Base-by-base conservation (phyloP, 164 flowering plant species). In the Echeveria elegans region DNA sequence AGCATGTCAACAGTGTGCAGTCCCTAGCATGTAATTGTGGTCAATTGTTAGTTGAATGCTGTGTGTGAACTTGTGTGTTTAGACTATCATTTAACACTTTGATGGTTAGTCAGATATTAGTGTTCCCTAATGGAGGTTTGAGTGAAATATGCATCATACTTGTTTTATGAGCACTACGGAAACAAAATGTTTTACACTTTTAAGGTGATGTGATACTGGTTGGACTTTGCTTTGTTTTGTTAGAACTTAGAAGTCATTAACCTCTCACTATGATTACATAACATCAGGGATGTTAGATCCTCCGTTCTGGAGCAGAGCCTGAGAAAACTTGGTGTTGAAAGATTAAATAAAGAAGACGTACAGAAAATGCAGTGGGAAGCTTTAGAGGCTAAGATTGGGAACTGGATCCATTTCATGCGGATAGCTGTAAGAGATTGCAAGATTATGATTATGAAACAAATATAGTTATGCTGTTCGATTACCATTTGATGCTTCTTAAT, bases 361-460 rank as follows among this genome's bases (percentile, higher is more conserved):
- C 45, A 40, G 45, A 40, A 40, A 40, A 40, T 40, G 45, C 45
- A 40, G 45, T 40, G 45, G 45, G 45, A 40, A 40, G 45, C 45
- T 40, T 74, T 87, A 77, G 92, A 87, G 77, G 82, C 85, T 18
- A 87, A 85, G 73, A 87, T 87, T 72, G 89, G 88, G 70, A 85
- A 83, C 48, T 87, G 92, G 92, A 85, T 87, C 68, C 87, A 87
- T 76, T 87, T 76, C 15, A 40, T 40, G 45, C 45, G 45, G 45
- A 40, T 40, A 12, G 45, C 45, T 40, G 45, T 40, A 40, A 40
- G 45, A 40, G 2, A 40, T 40, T 40, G 45, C 45, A 40, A 40
- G 38, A 40, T 8, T 65, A 4, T 15, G 3, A 30, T n/a, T n/a
- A n/a, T n/a, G n/a, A 65, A 6, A 7, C 37, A 34, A 43, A 12